Evolutionary conservation across 306 rosid species (phyloP).

Genomic region (Trifolium fragiferum): DNA sequence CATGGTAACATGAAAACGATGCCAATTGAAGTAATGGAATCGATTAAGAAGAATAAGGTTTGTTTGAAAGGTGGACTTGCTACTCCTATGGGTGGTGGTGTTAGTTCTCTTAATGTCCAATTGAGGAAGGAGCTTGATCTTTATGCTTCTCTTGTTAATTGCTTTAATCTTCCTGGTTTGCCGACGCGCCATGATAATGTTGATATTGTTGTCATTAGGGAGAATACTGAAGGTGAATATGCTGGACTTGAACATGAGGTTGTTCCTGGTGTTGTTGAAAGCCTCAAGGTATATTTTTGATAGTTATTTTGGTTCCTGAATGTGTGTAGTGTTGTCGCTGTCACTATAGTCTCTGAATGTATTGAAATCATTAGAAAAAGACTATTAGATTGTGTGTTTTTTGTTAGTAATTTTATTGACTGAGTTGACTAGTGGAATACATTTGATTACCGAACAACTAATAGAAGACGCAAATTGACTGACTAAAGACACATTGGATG

Average conservation of each 20-base stretch:
- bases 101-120: constrained; percentile 78
- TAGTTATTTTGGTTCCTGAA: background rate
- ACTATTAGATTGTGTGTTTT: background rate
- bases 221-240: constrained; percentile 91
- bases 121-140: constrained; percentile 85
- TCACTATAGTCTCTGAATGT: background rate
- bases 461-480: background rate
- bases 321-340: background rate
- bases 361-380: background rate
- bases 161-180: constrained; percentile 78
- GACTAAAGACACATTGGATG: background rate
- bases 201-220: constrained; percentile 84
- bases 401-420: background rate
- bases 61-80: constrained; percentile 83
- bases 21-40: constrained; percentile 73
- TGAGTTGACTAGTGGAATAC: background rate
- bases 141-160: constrained; percentile 88
- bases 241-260: constrained; percentile 91
- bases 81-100: constrained; percentile 89
- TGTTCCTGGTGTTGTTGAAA: constrained; percentile 92
- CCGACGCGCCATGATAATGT: constrained; percentile 75
- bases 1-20: constrained; percentile 70
- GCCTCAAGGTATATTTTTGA: constrained; percentile 68
- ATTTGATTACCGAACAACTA: background rate
- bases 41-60: constrained; percentile 82